Evolutionary conservation across 352 stramenopile genomes (phyloP).

Genomic region (Globisporangium paddicum): DNA sequence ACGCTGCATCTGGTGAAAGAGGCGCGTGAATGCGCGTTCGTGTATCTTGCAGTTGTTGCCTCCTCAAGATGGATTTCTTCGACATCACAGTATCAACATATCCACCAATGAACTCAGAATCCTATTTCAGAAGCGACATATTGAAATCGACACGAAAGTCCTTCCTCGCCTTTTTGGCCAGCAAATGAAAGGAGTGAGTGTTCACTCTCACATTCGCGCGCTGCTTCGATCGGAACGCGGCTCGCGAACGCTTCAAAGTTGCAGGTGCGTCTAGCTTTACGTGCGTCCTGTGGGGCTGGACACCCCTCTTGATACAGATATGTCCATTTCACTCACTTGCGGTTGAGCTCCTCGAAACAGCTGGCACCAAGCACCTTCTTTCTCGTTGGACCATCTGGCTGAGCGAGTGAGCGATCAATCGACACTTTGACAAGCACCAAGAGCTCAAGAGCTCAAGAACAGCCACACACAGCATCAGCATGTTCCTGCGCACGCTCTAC

Average conservation of each 20-base stretch:
- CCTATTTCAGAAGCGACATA: background rate
- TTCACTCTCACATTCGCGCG: background rate
- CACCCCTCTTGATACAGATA: background rate
- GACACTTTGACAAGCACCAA: background rate
- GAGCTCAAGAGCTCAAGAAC: background rate
- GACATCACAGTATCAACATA: no score
- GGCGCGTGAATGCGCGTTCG: background rate
- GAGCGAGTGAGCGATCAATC: background rate
- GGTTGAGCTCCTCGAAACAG: background rate
- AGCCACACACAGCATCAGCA: conserved; percentile 10
- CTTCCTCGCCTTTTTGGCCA: background rate
- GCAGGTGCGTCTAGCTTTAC: background rate
- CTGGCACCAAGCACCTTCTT: background rate
- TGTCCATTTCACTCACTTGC: background rate
- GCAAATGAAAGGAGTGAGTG: background rate
- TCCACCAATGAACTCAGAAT: no score
- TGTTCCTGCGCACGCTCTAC: conserved; percentile 80
- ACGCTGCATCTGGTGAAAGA: background rate
- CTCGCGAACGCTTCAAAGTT: background rate
- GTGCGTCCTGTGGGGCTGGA: background rate
- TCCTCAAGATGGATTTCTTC: no score
- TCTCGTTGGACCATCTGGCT: background rate
- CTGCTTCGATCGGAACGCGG: conserved; percentile 7
- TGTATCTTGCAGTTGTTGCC: background rate
- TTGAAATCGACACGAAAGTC: background rate